These are phyloP conservation scores for Penicillium alfredii DNA, from an alignment of 495 filamentous ascomycete species.

Conservation along the genomic window DNA sequence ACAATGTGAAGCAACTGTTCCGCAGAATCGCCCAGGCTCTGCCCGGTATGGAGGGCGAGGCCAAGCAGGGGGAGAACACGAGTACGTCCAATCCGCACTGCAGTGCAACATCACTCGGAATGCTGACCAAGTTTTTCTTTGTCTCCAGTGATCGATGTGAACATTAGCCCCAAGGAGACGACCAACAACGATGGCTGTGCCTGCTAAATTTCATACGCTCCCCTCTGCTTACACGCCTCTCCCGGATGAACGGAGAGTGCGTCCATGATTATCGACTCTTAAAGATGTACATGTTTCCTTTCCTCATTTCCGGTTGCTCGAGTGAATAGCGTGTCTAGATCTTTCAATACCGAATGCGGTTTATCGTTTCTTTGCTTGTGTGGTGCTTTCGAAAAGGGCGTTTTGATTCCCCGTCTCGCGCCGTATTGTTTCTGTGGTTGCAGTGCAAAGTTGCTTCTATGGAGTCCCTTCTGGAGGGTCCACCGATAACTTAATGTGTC, in stretches of 20 bases:
- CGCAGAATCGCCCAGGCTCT: constrained; percentile 95
- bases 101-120: not conserved
- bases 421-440: constrained; percentile 15
- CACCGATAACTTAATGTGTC: constrained; percentile 10
- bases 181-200: constrained; percentile 73
- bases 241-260: constrained; percentile 28
- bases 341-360: constrained; percentile 15
- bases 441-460: constrained; percentile 9
- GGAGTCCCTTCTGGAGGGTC: constrained; percentile 6
- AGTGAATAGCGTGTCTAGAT: constrained; percentile 30
- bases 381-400: constrained; percentile 13
- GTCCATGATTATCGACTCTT: constrained; percentile 38
- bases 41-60: constrained; percentile 92
- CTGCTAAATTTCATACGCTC: constrained; percentile 48
- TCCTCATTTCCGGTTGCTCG: constrained; percentile 14
- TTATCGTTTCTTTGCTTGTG: constrained; percentile 11
- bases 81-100: constrained; percentile 39
- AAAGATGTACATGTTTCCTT: constrained; percentile 40
- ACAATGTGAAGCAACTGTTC: constrained; percentile 97
- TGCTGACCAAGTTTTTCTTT: constrained; percentile 15
- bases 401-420: constrained; percentile 19
- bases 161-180: constrained; percentile 68
- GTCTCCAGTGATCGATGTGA: constrained; percentile 82
- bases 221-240: constrained; percentile 11
- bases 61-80: constrained; percentile 58